Conservation (phyloP, 2,329 filamentous ascomycete species). For the Fusarium musae region DNA sequence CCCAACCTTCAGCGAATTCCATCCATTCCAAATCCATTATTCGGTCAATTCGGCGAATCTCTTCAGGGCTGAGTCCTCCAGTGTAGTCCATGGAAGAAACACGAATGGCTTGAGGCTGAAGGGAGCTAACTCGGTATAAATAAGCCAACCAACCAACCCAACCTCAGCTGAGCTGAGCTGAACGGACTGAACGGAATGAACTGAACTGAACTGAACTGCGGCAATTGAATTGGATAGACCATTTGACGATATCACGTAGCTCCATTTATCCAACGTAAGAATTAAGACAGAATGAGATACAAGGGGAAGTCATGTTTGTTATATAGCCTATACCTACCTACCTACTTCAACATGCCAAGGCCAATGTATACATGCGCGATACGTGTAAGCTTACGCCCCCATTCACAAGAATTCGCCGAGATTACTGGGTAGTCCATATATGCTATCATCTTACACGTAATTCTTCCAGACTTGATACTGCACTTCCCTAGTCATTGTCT, state of each 20-base stretch:
- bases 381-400: conserved; percentile 1
- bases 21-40: conserved; percentile 22
- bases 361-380: neutral
- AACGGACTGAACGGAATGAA: too few relatives aligned
- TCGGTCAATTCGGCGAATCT: conserved; percentile 7
- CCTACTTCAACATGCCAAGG: neutral
- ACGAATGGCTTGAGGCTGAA: neutral
- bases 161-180: too few relatives aligned
- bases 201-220: neutral
- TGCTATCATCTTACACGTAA: neutral
- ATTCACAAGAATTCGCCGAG: neutral
- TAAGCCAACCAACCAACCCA: neutral
- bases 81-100: neutral
- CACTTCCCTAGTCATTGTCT: neutral
- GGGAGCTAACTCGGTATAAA: neutral
- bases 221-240: neutral
- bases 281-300: neutral
- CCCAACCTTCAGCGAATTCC: conserved; percentile 16
- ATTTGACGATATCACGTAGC: conserved; percentile 19
- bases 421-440: neutral
- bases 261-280: conserved; percentile 1
- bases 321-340: neutral
- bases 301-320: neutral
- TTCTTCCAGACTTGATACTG: neutral
- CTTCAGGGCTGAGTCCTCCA: conserved; percentile 12